Conservation (phyloP, 2,329 filamentous ascomycete species). For the Cryoendolithus antarcticus region DNA sequence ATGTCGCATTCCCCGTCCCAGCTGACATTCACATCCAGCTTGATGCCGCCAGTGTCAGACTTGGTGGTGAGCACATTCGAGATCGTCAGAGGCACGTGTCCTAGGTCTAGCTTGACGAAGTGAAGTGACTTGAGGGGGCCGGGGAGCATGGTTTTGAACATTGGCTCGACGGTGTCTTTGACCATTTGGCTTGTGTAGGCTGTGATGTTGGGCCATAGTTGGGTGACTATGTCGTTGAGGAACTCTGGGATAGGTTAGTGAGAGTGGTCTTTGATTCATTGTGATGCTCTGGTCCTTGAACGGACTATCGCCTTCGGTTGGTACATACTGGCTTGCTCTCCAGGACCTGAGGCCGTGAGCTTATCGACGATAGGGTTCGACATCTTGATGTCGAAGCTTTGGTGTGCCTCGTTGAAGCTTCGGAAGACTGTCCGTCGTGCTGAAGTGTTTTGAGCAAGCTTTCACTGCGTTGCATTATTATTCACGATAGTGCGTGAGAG, state of each 20-base stretch:
- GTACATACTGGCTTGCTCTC: slow-evolving; percentile 27
- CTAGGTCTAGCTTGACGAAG: slow-evolving; percentile 37
- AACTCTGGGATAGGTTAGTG: slow-evolving; percentile 22
- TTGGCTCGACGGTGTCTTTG: slow-evolving; percentile 38
- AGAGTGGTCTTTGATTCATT: too few species aligned
- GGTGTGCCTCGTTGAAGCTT: too few species aligned
- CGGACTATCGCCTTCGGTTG: too few species aligned
- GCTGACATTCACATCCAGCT: slow-evolving; percentile 35
- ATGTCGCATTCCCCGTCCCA: slow-evolving; percentile 38
- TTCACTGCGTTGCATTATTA: too few species aligned
- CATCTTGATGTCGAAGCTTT: neutral
- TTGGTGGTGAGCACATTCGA: slow-evolving; percentile 32
- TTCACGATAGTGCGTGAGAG: too few species aligned
- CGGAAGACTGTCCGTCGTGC: too few species aligned
- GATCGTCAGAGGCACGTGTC: slow-evolving; percentile 25
- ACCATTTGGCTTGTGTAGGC: slow-evolving; percentile 32
- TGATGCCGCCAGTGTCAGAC: slow-evolving; percentile 33
- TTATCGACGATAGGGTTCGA: slow-evolving; percentile 26
- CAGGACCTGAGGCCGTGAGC: slow-evolving; percentile 30
- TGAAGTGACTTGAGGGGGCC: slow-evolving; percentile 31
- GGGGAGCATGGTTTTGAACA: slow-evolving; percentile 35
- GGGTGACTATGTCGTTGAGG: slow-evolving; percentile 36
- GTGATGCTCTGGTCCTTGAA: too few species aligned
- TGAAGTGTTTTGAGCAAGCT: too few species aligned
- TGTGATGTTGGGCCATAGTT: slow-evolving; percentile 39